Evolutionary conservation across 139 green algal species (phyloP).

Genomic region (Chlorella sp.): DNA sequence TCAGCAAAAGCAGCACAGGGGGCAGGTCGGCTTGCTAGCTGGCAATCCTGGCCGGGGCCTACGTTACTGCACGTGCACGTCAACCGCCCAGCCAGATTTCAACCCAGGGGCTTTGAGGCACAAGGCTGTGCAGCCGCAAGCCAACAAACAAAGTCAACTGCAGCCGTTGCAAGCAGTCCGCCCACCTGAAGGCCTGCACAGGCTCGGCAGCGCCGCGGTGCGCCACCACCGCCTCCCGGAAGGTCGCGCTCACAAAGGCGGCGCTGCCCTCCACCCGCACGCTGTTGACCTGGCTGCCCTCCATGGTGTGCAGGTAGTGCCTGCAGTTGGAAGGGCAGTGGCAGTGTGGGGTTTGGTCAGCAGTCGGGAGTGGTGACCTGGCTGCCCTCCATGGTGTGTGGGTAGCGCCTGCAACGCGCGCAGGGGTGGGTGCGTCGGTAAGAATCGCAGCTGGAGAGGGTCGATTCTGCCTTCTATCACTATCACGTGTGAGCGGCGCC

Average conservation of each 20-base stretch:
- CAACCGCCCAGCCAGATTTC: no score
- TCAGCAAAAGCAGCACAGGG: background rate
- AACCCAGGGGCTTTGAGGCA: no score
- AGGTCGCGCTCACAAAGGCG: constrained; percentile 10
- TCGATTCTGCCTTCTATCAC: no score
- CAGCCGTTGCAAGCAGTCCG: background rate
- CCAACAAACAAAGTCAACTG: background rate
- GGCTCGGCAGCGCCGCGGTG: constrained; percentile 14
- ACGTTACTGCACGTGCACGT: no score
- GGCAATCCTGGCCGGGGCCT: no score
- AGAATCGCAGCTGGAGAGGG: no score
- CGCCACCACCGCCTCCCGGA: constrained; percentile 35
- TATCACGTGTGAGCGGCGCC: no score
- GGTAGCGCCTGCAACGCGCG: constrained; percentile 31
- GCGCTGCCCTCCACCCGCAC: constrained; percentile 2
- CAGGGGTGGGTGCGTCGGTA: no score
- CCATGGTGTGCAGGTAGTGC: constrained; percentile 42
- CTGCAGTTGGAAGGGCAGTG: background rate
- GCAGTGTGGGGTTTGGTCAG: no score
- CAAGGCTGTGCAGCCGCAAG: background rate
- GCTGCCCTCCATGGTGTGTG: constrained; percentile 30
- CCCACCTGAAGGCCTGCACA: constrained; percentile 20
- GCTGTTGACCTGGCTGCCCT: constrained; percentile 30
- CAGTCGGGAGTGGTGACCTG: constrained; percentile 30
- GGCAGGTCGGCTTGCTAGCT: no score